Evolutionary conservation across 176 grass and related monocot genomes (phyloP).

Genomic region (Carex littledalei): DNA sequence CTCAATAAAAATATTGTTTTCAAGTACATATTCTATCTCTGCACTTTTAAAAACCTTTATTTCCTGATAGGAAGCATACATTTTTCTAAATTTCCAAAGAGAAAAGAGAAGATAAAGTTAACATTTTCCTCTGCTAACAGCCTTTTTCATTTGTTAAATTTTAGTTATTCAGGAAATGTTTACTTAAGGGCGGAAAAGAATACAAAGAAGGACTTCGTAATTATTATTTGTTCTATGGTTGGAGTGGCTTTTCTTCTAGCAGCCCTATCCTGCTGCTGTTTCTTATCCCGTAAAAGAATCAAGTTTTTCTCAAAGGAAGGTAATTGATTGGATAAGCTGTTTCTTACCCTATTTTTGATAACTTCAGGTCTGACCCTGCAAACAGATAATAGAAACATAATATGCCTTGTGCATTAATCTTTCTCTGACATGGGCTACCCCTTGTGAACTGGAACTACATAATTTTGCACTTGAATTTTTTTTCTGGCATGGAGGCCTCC

Average conservation of each 20-base stretch:
- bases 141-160: conserved; percentile 6
- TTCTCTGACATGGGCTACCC: too few species aligned
- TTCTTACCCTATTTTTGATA: background rate
- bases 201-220: conserved; percentile 36
- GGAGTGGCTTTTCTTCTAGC: conserved; percentile 45
- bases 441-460: too few species aligned
- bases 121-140: background rate
- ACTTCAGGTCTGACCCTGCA: background rate
- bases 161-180: conserved; percentile 51
- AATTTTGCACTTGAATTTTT: too few species aligned
- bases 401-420: too few species aligned
- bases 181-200: conserved; percentile 37
- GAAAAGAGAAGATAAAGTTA: background rate
- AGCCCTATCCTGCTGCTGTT: conserved; percentile 32
- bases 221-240: conserved; percentile 45
- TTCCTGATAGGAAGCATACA: background rate
- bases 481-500: too few species aligned
- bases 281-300: conserved; percentile 34
- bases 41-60: conserved; percentile 11
- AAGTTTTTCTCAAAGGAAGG: conserved; percentile 35
- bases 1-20: conserved; percentile 55
- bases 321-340: background rate
- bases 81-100: background rate
- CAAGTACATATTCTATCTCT: conserved; percentile 30
- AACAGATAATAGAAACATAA: background rate